Conservation (phyloP, 169 alveolate genomes). For the Theileria equi region DNA sequence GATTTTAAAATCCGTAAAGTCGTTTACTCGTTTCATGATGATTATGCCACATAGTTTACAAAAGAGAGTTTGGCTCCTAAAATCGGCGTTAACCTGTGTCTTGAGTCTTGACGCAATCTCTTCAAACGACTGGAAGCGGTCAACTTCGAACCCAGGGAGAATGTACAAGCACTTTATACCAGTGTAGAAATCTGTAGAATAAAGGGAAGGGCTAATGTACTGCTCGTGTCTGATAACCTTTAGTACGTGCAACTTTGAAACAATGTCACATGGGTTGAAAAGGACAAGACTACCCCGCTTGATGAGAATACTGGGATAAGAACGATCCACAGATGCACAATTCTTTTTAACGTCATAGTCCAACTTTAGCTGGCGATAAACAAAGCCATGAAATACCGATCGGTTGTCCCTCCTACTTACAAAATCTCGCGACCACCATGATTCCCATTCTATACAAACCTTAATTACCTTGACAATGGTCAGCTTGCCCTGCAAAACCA, state of each 20-base stretch:
- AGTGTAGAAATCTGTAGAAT: slow-evolving; percentile 51
- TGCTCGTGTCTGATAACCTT: slow-evolving; percentile 50
- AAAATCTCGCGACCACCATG: slow-evolving; percentile 85
- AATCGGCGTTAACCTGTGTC: background rate
- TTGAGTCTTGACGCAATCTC: slow-evolving; percentile 3
- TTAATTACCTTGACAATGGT: slow-evolving; percentile 76
- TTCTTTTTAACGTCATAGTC: slow-evolving; percentile 4
- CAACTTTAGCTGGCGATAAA: slow-evolving; percentile 28
- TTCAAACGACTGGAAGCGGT: slow-evolving; percentile 19
- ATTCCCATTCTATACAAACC: slow-evolving; percentile 81
- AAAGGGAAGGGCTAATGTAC: slow-evolving; percentile 42
- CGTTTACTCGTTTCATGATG: background rate
- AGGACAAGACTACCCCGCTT: slow-evolving; percentile 45
- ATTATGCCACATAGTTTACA: slow-evolving; percentile 53
- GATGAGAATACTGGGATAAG: slow-evolving; percentile 12
- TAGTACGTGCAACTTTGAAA: slow-evolving; percentile 50
- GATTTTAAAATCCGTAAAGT: slow-evolving; percentile 27
- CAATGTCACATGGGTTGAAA: slow-evolving; percentile 61
- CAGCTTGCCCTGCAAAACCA: slow-evolving; percentile 76
- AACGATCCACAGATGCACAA: background rate
- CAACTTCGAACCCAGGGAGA: slow-evolving; percentile 61
- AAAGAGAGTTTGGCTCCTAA: slow-evolving; percentile 5
- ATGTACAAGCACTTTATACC: slow-evolving; percentile 56
- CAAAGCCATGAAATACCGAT: slow-evolving; percentile 74
- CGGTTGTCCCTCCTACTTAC: slow-evolving; percentile 84